Conservation (phyloP, 1,139 yeast genomes). For the Lodderomyces metapsilosis region DNA sequence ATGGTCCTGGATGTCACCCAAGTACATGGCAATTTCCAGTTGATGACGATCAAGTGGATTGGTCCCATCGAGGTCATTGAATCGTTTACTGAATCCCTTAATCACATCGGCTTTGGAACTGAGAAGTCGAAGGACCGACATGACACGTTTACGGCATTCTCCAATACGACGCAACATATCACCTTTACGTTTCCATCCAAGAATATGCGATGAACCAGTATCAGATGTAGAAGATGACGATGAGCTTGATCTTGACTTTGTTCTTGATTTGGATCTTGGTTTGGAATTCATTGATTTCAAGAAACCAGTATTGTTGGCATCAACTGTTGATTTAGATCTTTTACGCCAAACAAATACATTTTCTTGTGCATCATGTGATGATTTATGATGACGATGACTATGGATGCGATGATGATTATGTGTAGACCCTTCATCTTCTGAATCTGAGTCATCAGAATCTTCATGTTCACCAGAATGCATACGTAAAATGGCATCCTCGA, state of each 20-base stretch:
- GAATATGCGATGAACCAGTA: conserved; percentile 51
- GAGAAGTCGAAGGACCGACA: conserved; percentile 79
- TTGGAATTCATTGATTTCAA: conserved; percentile 3
- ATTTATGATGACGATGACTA: neutral
- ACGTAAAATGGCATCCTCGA: conserved; percentile 83
- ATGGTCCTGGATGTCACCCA: conserved; percentile 86
- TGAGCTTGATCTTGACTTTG: conserved; percentile 14
- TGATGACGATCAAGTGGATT: conserved; percentile 4
- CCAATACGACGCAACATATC: conserved; percentile 95
- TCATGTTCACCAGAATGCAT: conserved; percentile 73
- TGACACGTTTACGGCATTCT: conserved; percentile 89
- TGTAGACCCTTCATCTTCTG: conserved; percentile 24
- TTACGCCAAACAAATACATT: conserved; percentile 38
- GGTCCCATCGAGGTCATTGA: conserved; percentile 67
- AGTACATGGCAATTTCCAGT: conserved; percentile 70
- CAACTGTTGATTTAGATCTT: conserved; percentile 42
- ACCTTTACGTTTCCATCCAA: conserved; percentile 87
- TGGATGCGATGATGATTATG: conserved; percentile 3
- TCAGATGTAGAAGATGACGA: conserved; percentile 26
- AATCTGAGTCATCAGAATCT: conserved; percentile 40
- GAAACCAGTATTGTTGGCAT: conserved; percentile 18
- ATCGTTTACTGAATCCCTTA: conserved; percentile 88
- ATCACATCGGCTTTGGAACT: conserved; percentile 96
- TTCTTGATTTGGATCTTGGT: conserved; percentile 7
- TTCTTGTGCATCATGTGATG: conserved; percentile 8